Conservation (phyloP, 768 basidiomycete species). For the Leccinellum albellum region DNA sequence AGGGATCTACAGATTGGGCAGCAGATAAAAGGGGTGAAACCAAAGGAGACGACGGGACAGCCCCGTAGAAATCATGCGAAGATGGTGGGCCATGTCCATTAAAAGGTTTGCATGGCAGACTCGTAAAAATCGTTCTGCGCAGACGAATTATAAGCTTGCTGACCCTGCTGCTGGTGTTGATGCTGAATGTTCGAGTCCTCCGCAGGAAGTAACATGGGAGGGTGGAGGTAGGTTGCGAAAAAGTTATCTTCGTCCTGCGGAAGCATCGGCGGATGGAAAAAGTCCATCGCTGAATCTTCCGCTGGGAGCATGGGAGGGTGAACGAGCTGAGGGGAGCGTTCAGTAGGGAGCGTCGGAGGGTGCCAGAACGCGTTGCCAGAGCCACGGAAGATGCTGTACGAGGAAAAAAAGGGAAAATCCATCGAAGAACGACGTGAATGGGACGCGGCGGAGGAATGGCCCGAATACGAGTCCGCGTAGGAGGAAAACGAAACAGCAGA, state of each 20-base stretch:
- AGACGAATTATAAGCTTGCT: conserved; percentile 15
- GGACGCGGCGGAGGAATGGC: conserved; percentile 51
- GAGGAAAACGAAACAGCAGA: conserved; percentile 64
- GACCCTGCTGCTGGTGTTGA: conserved; percentile 22
- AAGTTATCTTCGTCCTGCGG: conserved; percentile 65
- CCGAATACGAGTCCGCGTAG: conserved; percentile 58
- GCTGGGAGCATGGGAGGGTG: conserved; percentile 69
- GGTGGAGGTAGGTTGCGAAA: conserved; percentile 51
- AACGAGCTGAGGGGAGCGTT: conserved; percentile 53
- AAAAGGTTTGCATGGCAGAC: conserved; percentile 34
- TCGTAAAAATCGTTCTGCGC: conserved; percentile 33
- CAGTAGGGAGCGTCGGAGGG: conserved; percentile 66
- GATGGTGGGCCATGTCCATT: conserved; percentile 7
- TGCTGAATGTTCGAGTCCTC: conserved; percentile 30
- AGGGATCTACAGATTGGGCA: conserved; percentile 17
- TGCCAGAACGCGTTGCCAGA: conserved; percentile 68
- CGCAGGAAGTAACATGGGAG: conserved; percentile 49
- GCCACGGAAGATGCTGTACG: conserved; percentile 49
- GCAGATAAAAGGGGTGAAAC: not conserved
- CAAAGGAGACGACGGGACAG: not conserved
- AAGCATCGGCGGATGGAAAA: conserved; percentile 59
- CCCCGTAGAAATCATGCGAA: conserved; percentile 2
- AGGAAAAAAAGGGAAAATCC: conserved; percentile 61
- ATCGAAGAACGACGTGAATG: conserved; percentile 62
- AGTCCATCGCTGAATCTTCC: conserved; percentile 71